Base-by-base conservation (phyloP, 768 basidiomycete genomes). In the Tulasnella sp. region DNA sequence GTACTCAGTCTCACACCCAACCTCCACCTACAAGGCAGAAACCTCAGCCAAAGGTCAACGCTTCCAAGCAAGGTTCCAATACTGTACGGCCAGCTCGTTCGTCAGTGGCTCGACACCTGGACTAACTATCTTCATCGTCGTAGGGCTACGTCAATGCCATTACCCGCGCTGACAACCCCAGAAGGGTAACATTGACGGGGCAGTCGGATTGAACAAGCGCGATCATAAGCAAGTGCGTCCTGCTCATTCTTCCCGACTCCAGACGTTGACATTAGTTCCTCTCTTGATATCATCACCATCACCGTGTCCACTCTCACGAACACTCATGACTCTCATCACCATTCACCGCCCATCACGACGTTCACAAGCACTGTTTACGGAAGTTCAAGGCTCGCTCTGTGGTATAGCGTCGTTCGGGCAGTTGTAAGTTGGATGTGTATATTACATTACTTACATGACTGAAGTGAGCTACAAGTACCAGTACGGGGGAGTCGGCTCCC, bases 331-430 rank as follows among this genome's bases (percentile, higher is more conserved):
- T 37, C 36, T 67, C 68, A 12, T 37, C 72, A 77, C 42, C 72
- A 76, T 40, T 39, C 71, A 34, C 75, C 70, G 39, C 75, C 63
- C 39, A 68, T 67, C 66, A 72, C 32, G 59, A 64, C 73, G 64
- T 77, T 69, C 35, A 63, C 40, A 47, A 70, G 52, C 75, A 77
- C 42, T 59, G 73, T 35, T 22, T 72, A 75, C 39, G 75, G 37
- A 36, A 36, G 63, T 7, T 26, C 29, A 3, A 65, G 34, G n/a
- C n/a, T n/a, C n/a, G n/a, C n/a, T n/a, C n/a, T n/a, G n/a, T n/a
- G n/a, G n/a, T n/a, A n/a, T n/a, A n/a, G n/a, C n/a, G n/a, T n/a
- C n/a, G n/a, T n/a, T n/a, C n/a, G n/a, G n/a, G n/a, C n/a, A n/a
- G n/a, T n/a, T n/a, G n/a, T n/a, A n/a, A n/a, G n/a, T n/a, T n/a